Conservation (phyloP, 2,329 filamentous ascomycete genomes). For the Dryadomyces quercivorus region DNA sequence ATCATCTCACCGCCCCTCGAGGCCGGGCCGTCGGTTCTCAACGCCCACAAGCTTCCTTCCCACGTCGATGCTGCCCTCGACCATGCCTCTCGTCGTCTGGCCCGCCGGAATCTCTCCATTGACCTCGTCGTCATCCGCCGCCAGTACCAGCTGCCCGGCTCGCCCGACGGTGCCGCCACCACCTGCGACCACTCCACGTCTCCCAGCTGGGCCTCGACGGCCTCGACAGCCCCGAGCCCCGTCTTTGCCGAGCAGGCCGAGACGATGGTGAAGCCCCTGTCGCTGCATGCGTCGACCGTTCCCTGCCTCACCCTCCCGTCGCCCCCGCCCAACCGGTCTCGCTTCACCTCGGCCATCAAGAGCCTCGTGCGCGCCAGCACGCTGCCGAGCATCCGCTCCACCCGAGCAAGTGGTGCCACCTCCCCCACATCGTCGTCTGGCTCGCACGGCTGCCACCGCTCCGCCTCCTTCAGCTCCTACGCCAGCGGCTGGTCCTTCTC, state of each 20-base stretch:
- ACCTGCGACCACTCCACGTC: conserved; percentile 14
- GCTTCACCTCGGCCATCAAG: conserved; percentile 22
- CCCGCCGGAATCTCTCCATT: conserved; percentile 41
- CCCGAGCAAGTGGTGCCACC: background rate
- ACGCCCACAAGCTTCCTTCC: conserved; percentile 44
- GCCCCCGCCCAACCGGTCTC: conserved; percentile 17
- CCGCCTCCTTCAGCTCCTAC: background rate
- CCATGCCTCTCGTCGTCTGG: conserved; percentile 42
- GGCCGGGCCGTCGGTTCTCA: conserved; percentile 47
- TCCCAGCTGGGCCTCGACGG: conserved; percentile 18
- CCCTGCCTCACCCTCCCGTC: background rate
- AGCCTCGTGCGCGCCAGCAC: conserved; percentile 28
- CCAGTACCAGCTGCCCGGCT: conserved; percentile 39
- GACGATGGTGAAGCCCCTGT: background rate
- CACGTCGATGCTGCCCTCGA: conserved; percentile 42
- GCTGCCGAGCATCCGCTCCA: conserved; percentile 15
- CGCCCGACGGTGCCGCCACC: background rate
- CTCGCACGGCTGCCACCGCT: background rate
- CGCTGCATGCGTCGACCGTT: too few relatives aligned
- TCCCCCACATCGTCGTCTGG: conserved; percentile 12
- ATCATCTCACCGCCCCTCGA: conserved; percentile 52
- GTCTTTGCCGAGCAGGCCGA: conserved; percentile 13
- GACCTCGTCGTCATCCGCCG: conserved; percentile 45
- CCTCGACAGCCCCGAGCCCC: conserved; percentile 9
- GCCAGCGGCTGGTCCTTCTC: background rate